A percentile compares a stretch with the other conserved stretches of the same genome.
phyloP scores from a whole-genome alignment of 2,329 filamentous ascomycete species.

The Ampelomyces quisqualis region DNA sequence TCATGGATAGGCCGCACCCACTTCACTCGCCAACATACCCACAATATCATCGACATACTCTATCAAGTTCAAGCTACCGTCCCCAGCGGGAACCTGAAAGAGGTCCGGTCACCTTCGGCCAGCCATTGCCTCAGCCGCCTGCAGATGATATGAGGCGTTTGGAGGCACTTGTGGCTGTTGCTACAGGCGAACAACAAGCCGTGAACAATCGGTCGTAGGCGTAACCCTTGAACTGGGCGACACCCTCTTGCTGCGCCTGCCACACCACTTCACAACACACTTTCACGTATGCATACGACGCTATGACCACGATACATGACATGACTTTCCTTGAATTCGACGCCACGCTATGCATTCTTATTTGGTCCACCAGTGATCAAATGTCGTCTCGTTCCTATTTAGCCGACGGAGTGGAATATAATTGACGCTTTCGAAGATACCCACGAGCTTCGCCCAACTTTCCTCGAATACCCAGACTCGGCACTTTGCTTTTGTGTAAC shows the following conservation, averaged over 20 bases:
- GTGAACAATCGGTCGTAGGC: slow-evolving; percentile 31
- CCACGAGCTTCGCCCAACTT: slow-evolving; percentile 29
- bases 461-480: slow-evolving; percentile 13
- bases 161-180: slow-evolving; percentile 65
- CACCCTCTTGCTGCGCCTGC: not conserved
- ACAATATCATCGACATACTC: slow-evolving; percentile 32
- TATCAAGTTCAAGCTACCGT: slow-evolving; percentile 33
- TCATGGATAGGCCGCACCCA: slow-evolving; percentile 43
- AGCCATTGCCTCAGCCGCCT: slow-evolving; percentile 38
- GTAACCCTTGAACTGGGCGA: not conserved
- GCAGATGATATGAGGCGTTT: slow-evolving; percentile 57
- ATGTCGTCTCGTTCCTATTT: slow-evolving; percentile 14
- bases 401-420: slow-evolving; percentile 25
- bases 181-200: slow-evolving; percentile 56
- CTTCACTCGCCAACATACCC: slow-evolving; percentile 31
- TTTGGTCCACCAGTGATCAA: slow-evolving; percentile 16
- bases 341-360: slow-evolving; percentile 17
- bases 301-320: slow-evolving; percentile 22
- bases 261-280: slow-evolving; percentile 7
- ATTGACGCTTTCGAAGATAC: slow-evolving; percentile 36
- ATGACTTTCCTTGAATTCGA: slow-evolving; percentile 23
- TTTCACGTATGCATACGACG: slow-evolving; percentile 16
- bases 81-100: slow-evolving; percentile 36
- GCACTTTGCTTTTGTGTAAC: slow-evolving; percentile 8
- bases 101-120: slow-evolving; percentile 33